Evolutionary conservation across 1,284 basidiomycete species (phyloP).

Genomic region (Cystobasidiaceae sp.): DNA sequence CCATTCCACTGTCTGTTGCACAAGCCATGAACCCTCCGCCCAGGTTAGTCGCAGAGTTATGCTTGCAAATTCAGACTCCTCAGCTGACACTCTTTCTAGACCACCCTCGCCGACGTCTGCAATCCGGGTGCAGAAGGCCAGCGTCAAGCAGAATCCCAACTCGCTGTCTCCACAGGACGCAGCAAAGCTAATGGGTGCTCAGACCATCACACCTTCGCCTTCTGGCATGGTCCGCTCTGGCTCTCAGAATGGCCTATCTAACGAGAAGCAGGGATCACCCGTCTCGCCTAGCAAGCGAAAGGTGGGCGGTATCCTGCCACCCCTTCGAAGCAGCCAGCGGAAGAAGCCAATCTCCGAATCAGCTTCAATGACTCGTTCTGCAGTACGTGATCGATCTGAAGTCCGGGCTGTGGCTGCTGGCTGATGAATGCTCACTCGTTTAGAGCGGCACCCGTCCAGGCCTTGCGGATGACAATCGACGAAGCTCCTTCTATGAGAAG

Average conservation of each 20-base stretch:
- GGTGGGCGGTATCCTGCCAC: slow-evolving; percentile 8
- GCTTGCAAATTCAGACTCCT: too few relatives aligned
- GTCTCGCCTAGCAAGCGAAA: slow-evolving; percentile 12
- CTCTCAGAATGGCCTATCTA: background rate
- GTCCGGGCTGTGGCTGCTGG: background rate
- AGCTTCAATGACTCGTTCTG: background rate
- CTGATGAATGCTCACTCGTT: background rate
- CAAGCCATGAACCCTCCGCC: slow-evolving; percentile 94
- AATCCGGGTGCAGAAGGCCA: slow-evolving; percentile 80
- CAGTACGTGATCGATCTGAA: background rate
- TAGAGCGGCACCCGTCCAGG: background rate
- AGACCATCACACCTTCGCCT: slow-evolving; percentile 7
- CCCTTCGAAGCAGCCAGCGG: slow-evolving; percentile 14
- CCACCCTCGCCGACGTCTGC: slow-evolving; percentile 87
- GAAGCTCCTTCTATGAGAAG: slow-evolving; percentile 8
- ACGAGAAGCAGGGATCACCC: background rate
- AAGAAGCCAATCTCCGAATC: slow-evolving; percentile 32
- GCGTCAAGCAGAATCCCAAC: slow-evolving; percentile 74
- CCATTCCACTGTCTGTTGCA: slow-evolving; percentile 87
- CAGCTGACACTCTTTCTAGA: too few relatives aligned
- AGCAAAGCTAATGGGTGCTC: slow-evolving; percentile 44
- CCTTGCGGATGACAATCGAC: slow-evolving; percentile 6
- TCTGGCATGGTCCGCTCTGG: slow-evolving; percentile 6
- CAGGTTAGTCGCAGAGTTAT: slow-evolving; percentile 34
- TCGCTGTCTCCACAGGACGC: slow-evolving; percentile 64